phyloP scores from a whole-genome alignment of 2,329 filamentous ascomycete species.

The Epicoccum sorghinum region DNA sequence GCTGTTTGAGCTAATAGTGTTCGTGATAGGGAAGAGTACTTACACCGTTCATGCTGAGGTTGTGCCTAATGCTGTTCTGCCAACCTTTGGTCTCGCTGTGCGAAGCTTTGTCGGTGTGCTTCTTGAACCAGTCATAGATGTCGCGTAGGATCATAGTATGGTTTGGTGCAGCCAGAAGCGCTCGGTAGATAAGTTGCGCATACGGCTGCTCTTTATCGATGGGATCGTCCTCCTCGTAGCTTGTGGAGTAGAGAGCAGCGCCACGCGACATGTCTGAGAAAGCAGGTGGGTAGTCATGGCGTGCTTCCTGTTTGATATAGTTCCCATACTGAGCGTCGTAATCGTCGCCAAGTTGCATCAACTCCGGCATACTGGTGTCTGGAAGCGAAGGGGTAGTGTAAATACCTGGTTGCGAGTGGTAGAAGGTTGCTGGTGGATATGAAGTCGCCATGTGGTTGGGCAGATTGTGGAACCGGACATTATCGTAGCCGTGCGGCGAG shows the following conservation, averaged over 20 bases:
- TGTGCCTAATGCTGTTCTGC: constrained; percentile 96
- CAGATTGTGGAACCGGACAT: constrained; percentile 20
- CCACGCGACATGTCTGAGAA: constrained; percentile 31
- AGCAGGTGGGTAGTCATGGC: constrained; percentile 24
- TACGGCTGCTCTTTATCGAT: constrained; percentile 69
- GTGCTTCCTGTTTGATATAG: constrained; percentile 26
- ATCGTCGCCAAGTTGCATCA: constrained; percentile 34
- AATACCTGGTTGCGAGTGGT: constrained; percentile 35
- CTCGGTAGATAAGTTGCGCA: constrained; percentile 78
- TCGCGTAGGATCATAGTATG: constrained; percentile 80
- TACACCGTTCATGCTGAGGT: constrained; percentile 94
- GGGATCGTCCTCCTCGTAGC: constrained; percentile 21
- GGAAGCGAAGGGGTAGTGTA: constrained; percentile 29
- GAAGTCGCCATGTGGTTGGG: constrained; percentile 22
- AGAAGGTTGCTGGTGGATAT: constrained; percentile 42
- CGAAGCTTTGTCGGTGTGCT: constrained; percentile 77
- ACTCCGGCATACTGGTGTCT: constrained; percentile 24
- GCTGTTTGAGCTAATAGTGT: too few relatives aligned
- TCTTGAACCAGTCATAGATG: constrained; percentile 88
- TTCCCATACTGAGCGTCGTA: constrained; percentile 27
- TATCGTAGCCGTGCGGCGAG: constrained; percentile 34
- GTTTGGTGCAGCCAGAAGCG: constrained; percentile 70
- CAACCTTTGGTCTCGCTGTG: constrained; percentile 68
- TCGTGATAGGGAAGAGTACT: constrained; percentile 35
- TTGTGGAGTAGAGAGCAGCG: constrained; percentile 28